These are phyloP conservation scores for Vitis rotundifolia DNA, from an alignment of 164 flowering plant genomes.

Conservation along the genomic window DNA sequence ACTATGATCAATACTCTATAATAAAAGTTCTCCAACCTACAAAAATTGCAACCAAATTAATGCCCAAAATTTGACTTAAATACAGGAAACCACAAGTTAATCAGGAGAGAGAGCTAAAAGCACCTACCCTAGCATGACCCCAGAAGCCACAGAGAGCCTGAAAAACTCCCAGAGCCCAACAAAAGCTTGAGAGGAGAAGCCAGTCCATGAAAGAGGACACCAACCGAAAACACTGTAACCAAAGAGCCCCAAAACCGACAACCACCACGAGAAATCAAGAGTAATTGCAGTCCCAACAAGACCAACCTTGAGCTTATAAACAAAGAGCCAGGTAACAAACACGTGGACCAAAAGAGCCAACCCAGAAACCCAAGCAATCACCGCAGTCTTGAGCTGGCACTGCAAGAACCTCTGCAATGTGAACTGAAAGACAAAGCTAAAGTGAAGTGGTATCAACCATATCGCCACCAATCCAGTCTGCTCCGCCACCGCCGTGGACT, in stretches of 20 bases:
- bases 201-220: slow-evolving; percentile 44
- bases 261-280: slow-evolving; percentile 40
- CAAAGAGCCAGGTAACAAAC: slow-evolving; percentile 38
- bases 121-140: slow-evolving; percentile 42
- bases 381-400: slow-evolving; percentile 34
- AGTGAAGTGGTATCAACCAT: slow-evolving; percentile 39
- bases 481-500: slow-evolving; percentile 37
- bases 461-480: slow-evolving; percentile 36
- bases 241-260: slow-evolving; percentile 21
- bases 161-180: slow-evolving; percentile 43
- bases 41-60: neutral
- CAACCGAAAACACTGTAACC: slow-evolving; percentile 30
- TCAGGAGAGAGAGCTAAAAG: slow-evolving; percentile 1
- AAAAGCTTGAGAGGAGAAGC: slow-evolving; percentile 42
- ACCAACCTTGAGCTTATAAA: slow-evolving; percentile 24
- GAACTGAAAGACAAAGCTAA: slow-evolving; percentile 33
- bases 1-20: slow-evolving; percentile 54
- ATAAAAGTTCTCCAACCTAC: slow-evolving; percentile 74
- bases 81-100: neutral
- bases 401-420: slow-evolving; percentile 44
- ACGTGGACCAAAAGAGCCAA: slow-evolving; percentile 22
- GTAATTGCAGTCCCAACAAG: slow-evolving; percentile 29
- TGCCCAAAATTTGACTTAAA: neutral
- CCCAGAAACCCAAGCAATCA: slow-evolving; percentile 33
- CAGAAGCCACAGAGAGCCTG: slow-evolving; percentile 46